Conservation (phyloP, 495 filamentous ascomycete genomes). For the Achaetomiella virescens region DNA sequence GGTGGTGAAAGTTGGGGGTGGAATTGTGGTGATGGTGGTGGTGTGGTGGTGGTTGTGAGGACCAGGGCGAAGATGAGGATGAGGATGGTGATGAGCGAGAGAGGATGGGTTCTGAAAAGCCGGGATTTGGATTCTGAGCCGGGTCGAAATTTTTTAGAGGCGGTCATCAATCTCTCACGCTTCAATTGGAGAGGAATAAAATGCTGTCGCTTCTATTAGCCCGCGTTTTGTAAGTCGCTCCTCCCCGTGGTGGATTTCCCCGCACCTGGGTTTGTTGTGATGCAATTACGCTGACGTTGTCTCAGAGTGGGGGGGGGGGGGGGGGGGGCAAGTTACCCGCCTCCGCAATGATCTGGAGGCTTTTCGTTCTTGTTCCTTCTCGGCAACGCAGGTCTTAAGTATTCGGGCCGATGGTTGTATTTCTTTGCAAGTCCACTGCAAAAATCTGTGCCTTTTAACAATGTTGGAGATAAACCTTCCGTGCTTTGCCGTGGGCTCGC, state of each 20-base stretch:
- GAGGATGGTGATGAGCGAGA: conserved; percentile 1
- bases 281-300: conserved; percentile 5
- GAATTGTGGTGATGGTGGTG: conserved; percentile 3
- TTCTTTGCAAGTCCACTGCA: too few relatives aligned
- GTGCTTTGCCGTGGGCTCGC: too few relatives aligned
- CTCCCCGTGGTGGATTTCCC: background rate
- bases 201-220: background rate
- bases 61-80: conserved; percentile 25
- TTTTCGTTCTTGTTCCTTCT: too few relatives aligned
- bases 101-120: background rate
- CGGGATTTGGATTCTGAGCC: background rate
- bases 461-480: too few relatives aligned
- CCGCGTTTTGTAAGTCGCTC: background rate
- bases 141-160: background rate
- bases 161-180: background rate
- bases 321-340: too few relatives aligned
- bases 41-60: conserved; percentile 7
- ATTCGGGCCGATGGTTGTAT: too few relatives aligned
- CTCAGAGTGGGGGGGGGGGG: background rate
- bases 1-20: conserved; percentile 6
- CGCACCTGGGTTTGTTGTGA: background rate
- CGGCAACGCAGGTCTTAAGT: too few relatives aligned
- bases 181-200: too few relatives aligned
- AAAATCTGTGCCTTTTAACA: too few relatives aligned
- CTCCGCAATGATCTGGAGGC: too few relatives aligned